Conservation (phyloP, 352 stramenopile species). For the Globisporangium mamillatum region DNA sequence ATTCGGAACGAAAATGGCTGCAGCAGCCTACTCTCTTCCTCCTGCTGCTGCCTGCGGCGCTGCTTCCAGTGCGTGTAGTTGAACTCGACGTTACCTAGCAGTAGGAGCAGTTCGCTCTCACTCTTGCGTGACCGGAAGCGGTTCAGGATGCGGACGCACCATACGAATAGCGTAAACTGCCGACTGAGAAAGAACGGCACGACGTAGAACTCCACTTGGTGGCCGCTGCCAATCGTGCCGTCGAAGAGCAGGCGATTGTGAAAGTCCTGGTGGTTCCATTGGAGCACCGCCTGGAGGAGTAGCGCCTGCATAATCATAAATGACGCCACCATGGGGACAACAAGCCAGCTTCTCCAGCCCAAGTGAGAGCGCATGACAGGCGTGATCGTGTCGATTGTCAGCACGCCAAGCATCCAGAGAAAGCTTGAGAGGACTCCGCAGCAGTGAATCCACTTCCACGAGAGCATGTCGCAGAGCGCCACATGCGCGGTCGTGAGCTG, state of each 20-base stretch:
- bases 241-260: slow-evolving; percentile 19
- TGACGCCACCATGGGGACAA: slow-evolving; percentile 6
- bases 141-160: slow-evolving; percentile 13
- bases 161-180: slow-evolving; percentile 16
- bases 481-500: slow-evolving; percentile 18
- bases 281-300: no score
- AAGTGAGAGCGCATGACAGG: slow-evolving; percentile 13
- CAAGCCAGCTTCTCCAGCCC: slow-evolving; percentile 1
- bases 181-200: slow-evolving; percentile 22
- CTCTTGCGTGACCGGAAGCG: slow-evolving; percentile 11
- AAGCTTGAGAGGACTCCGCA: slow-evolving; percentile 8
- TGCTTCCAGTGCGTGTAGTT: slow-evolving; percentile 14
- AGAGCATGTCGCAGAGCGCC: slow-evolving; percentile 13
- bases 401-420: slow-evolving; percentile 23
- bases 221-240: background rate
- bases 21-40: background rate
- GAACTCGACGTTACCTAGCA: slow-evolving; percentile 21
- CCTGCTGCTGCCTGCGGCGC: background rate
- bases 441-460: slow-evolving; percentile 11
- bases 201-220: slow-evolving; percentile 8
- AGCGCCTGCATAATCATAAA: slow-evolving; percentile 13
- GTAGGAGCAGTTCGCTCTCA: slow-evolving; percentile 12
- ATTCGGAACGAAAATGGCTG: background rate
- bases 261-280: background rate
- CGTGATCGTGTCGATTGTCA: slow-evolving; percentile 23